phyloP scores from a whole-genome alignment of 2,329 filamentous ascomycete genomes.

The Colletotrichum lupini region DNA sequence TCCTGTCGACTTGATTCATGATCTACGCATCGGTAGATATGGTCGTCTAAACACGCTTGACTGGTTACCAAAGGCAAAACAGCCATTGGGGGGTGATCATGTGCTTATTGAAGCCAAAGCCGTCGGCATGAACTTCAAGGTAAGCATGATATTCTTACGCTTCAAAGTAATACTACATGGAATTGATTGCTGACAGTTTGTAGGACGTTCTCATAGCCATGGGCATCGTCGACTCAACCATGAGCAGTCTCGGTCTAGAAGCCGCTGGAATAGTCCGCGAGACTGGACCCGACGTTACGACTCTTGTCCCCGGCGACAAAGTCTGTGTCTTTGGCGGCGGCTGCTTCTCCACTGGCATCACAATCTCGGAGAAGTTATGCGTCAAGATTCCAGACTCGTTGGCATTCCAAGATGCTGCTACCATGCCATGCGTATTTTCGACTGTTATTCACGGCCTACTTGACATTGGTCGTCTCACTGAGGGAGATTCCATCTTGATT shows the following conservation, averaged over 20 bases:
- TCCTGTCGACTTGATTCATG: not conserved
- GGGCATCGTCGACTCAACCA: slow-evolving; percentile 36
- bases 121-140: slow-evolving; percentile 29
- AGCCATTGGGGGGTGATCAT: not conserved
- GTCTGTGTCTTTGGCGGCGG: slow-evolving; percentile 15
- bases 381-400: slow-evolving; percentile 48
- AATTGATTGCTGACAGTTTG: not conserved
- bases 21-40: slow-evolving; percentile 1
- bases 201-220: slow-evolving; percentile 38
- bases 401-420: slow-evolving; percentile 48
- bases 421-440: slow-evolving; percentile 47
- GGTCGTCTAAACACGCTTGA: slow-evolving; percentile 21
- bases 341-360: slow-evolving; percentile 16
- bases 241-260: slow-evolving; percentile 42
- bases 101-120: slow-evolving; percentile 11
- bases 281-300: slow-evolving; percentile 41
- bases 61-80: not conserved
- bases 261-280: slow-evolving; percentile 43
- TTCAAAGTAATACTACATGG: slow-evolving; percentile 37
- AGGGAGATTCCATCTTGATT: slow-evolving; percentile 41
- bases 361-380: slow-evolving; percentile 12
- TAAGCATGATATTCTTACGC: slow-evolving; percentile 36
- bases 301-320: slow-evolving; percentile 42
- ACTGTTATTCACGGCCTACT: slow-evolving; percentile 48
- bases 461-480: slow-evolving; percentile 42